Percentiles rank a stretch among this genome's conserved stretches.
phyloP scores from a whole-genome alignment of 768 basidiomycete genomes.

The Dioszegia hungarica region DNA sequence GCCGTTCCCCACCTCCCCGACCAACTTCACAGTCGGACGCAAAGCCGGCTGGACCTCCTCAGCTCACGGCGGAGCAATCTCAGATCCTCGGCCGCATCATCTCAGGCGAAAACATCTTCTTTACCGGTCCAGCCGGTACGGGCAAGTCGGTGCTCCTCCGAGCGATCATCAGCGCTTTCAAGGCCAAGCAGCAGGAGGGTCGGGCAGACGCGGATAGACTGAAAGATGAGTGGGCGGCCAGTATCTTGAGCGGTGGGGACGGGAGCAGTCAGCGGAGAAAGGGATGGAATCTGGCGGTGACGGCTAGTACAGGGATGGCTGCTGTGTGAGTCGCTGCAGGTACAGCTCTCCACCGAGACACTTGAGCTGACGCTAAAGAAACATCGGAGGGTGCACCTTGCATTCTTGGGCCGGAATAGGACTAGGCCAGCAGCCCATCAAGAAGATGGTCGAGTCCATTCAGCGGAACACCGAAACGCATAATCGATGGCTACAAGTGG shows the following conservation, averaged over 20 bases:
- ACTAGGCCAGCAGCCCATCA: slow-evolving; percentile 16
- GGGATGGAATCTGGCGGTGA: slow-evolving; percentile 54
- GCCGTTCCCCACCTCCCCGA: neutral
- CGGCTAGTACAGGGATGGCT: slow-evolving; percentile 93
- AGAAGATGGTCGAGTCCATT: slow-evolving; percentile 21
- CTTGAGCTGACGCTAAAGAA: slow-evolving; percentile 11
- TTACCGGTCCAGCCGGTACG: slow-evolving; percentile 95
- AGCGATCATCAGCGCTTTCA: slow-evolving; percentile 74
- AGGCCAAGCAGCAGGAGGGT: slow-evolving; percentile 5
- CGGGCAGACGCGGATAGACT: neutral
- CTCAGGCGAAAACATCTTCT: slow-evolving; percentile 71
- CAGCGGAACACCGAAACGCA: slow-evolving; percentile 10
- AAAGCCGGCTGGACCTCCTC: neutral
- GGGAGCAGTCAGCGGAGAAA: neutral
- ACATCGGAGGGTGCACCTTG: slow-evolving; percentile 35
- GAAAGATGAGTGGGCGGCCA: neutral
- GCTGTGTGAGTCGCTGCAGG: slow-evolving; percentile 32
- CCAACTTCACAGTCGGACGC: neutral
- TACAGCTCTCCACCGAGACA: neutral
- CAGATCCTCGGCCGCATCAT: slow-evolving; percentile 26
- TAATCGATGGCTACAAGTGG: slow-evolving; percentile 30
- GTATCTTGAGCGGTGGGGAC: slow-evolving; percentile 1
- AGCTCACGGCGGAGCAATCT: slow-evolving; percentile 24
- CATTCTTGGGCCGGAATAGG: slow-evolving; percentile 43
- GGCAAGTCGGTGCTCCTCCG: slow-evolving; percentile 92